Conservation (phyloP, 768 basidiomycete species). For the Coprinopsis sp. region DNA sequence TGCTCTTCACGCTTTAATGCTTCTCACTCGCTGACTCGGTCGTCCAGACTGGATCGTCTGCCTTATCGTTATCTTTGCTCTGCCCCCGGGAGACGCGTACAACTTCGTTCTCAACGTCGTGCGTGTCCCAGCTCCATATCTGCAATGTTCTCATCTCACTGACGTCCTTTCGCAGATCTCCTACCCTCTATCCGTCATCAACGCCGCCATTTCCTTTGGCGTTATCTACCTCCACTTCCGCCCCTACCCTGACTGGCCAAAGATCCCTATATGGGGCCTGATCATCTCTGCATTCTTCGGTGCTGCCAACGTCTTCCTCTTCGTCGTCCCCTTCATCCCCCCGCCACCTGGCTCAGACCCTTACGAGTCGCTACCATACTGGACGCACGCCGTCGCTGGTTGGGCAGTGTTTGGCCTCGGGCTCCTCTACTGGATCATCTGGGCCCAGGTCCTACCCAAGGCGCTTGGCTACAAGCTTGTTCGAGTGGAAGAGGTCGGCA, state of each 20-base stretch:
- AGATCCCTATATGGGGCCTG: constrained; percentile 13
- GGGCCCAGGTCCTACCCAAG: constrained; percentile 26
- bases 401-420: constrained; percentile 38
- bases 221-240: constrained; percentile 19
- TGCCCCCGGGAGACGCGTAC: constrained; percentile 65
- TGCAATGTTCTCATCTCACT: neutral
- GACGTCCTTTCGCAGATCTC: constrained; percentile 25
- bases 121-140: constrained; percentile 17
- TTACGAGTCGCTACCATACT: constrained; percentile 54
- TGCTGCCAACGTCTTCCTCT: constrained; percentile 54
- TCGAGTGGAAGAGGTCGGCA: constrained; percentile 25
- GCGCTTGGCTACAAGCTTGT: constrained; percentile 27
- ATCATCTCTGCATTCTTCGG: constrained; percentile 45
- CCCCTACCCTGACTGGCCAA: constrained; percentile 24
- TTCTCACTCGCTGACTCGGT: neutral
- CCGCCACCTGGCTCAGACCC: constrained; percentile 44
- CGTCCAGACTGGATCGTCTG: constrained; percentile 32
- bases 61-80: constrained; percentile 31
- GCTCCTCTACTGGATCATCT: constrained; percentile 31
- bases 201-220: constrained; percentile 48
- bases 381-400: constrained; percentile 38
- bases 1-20: constrained; percentile 1
- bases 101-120: constrained; percentile 57
- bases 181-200: constrained; percentile 47
- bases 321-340: constrained; percentile 47